These are phyloP conservation scores for Saccharomycopsis fermentans DNA, from an alignment of 805 yeast species.

Conservation along the genomic window DNA sequence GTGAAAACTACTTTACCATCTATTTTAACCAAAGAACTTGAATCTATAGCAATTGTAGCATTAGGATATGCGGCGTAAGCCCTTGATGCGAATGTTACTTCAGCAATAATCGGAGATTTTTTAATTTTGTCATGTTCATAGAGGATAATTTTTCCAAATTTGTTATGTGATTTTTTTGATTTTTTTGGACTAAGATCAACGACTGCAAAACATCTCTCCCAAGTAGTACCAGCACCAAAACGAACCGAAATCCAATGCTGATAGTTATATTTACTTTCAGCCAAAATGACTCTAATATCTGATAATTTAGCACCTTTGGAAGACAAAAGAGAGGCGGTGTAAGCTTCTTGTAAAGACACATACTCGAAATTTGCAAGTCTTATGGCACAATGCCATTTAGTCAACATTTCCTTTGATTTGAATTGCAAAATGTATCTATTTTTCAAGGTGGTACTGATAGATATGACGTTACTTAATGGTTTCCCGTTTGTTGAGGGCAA, in stretches of 20 bases:
- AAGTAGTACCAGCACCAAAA: slow-evolving; percentile 96
- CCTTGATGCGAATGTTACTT: slow-evolving; percentile 55
- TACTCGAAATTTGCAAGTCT: slow-evolving; percentile 75
- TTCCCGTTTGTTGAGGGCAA: slow-evolving; percentile 42
- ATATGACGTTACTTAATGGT: slow-evolving; percentile 63
- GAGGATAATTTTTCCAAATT: slow-evolving; percentile 62
- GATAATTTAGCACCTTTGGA: slow-evolving; percentile 84
- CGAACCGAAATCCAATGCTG: slow-evolving; percentile 94
- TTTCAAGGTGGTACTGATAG: slow-evolving; percentile 87
- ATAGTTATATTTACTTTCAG: slow-evolving; percentile 76
- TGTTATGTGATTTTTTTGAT: slow-evolving; percentile 25
- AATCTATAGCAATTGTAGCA: slow-evolving; percentile 68
- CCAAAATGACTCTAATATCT: slow-evolving; percentile 75
- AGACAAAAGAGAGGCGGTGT: slow-evolving; percentile 86
- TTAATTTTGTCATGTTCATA: slow-evolving; percentile 69
- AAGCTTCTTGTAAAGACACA: slow-evolving; percentile 82
- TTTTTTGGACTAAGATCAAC: slow-evolving; percentile 55
- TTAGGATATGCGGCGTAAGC: slow-evolving; percentile 92
- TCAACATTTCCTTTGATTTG: slow-evolving; percentile 50
- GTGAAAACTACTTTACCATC: slow-evolving; percentile 71
- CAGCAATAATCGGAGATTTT: slow-evolving; percentile 69
- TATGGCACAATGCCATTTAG: slow-evolving; percentile 75
- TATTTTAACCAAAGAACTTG: slow-evolving; percentile 77
- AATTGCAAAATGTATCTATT: slow-evolving; percentile 81
- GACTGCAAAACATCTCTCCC: slow-evolving; percentile 91